Evolutionary conservation across 106 monocot species (phyloP).

Genomic region (Allium fistulosum): DNA sequence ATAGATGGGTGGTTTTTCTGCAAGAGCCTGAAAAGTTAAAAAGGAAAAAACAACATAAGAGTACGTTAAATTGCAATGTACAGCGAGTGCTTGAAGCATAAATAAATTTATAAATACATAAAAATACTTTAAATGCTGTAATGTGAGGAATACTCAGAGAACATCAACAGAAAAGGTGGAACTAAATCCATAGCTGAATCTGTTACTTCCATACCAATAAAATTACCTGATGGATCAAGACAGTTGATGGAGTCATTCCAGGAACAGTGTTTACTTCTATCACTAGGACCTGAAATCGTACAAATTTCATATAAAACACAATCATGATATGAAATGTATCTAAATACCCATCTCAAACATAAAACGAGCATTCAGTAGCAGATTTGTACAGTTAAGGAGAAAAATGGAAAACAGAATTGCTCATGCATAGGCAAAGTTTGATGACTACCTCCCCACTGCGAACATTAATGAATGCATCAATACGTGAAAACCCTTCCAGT

Average conservation of each 20-base stretch:
- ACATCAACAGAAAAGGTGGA: no score
- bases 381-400: neutral
- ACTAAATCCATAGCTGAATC: no score
- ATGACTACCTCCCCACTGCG: constrained; percentile 59
- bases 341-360: neutral
- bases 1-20: constrained; percentile 74
- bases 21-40: constrained; percentile 47
- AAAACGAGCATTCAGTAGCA: neutral
- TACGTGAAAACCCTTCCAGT: constrained; percentile 89
- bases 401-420: no score
- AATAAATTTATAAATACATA: neutral
- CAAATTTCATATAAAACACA: neutral
- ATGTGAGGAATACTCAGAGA: no score
- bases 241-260: constrained; percentile 95
- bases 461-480: constrained; percentile 48
- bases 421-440: neutral
- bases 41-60: no score
- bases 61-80: no score
- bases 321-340: neutral
- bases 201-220: neutral
- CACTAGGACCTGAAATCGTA: constrained; percentile 45
- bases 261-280: constrained; percentile 95
- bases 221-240: constrained; percentile 84
- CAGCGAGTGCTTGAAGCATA: neutral
- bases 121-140: no score